Evolutionary conservation across 768 basidiomycete genomes (phyloP), one percentile per base, ranked within the genome.

Genomic region (Phanerochaete sordida): DNA sequence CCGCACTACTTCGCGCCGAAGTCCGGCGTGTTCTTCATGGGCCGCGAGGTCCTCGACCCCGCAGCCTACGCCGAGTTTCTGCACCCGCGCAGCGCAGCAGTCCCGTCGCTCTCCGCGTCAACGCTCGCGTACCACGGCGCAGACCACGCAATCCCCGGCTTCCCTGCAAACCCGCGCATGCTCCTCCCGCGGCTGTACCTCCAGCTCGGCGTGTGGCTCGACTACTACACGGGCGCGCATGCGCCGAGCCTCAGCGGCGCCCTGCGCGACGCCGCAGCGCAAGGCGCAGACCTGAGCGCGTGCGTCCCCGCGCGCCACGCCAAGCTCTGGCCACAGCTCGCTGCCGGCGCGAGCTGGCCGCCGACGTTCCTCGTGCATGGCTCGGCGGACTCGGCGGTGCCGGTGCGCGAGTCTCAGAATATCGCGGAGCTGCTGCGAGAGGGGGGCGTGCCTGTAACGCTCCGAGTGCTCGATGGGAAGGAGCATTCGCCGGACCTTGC

Each of bases 121-220:
- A 69, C 76, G 0, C 73, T 82, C 9, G 71, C 74, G 7, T 86
- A 83, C 62, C 75, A 81, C 63, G 75, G 79, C 0, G 59, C 68
- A 6, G 74, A 74, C 21, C 75, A 79, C 23, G 72, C 68, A 9
- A 84, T 77, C 2, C 84, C 86, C 0, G 84, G 84, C 15, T 83
- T 79, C 64, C 85, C 86, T 3, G 80, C 83, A 1, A 85, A 86
- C 64, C 82, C 83, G 4, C 81, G 87, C 45, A 85, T 84, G 84
- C 73, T 79, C 19, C 73, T 88, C 45, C 69, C 76, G 15, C 77
- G 84, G 3, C 71, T 88, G 11, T 86, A 83, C 60, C 72, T 86
- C 23, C 87, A 90, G 67, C 73, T 82, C 19, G 88, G 86, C 19
- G 68, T 66, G 2, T 81, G 74, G 47, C 64, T 87, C 1, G 86